Conservation (phyloP, 176 grass and related monocot genomes). For the Cymbopogon citratus region DNA sequence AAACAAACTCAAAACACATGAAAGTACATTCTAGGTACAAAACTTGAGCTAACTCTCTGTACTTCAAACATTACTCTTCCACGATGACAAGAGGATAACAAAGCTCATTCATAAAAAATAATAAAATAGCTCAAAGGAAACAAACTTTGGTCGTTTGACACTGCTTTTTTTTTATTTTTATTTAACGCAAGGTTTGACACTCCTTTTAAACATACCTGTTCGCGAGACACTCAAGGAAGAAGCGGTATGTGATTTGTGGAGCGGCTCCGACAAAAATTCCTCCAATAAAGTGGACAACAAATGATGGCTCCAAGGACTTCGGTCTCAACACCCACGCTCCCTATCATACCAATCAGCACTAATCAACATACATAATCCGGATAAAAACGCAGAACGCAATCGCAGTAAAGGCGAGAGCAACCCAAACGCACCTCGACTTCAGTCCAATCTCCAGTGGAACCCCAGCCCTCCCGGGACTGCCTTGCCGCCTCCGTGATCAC, state of each 20-base stretch:
- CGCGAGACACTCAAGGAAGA: slow-evolving; percentile 77
- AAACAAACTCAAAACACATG: background rate
- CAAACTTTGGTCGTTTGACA: background rate
- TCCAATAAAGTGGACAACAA: slow-evolving; percentile 81
- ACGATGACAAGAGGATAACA: background rate
- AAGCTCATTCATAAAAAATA: background rate
- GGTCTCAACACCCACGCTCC: slow-evolving; percentile 85
- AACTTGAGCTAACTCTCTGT: background rate
- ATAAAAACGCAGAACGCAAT: background rate
- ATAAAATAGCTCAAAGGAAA: background rate
- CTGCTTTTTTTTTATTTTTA: too few species aligned
- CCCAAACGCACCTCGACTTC: slow-evolving; percentile 68
- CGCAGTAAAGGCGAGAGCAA: background rate
- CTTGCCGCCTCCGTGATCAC: slow-evolving; percentile 90
- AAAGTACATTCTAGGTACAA: background rate
- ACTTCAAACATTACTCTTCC: background rate
- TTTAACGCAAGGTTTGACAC: background rate
- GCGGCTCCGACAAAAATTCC: slow-evolving; percentile 94
- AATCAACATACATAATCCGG: background rate
- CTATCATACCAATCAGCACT: slow-evolving; percentile 32
- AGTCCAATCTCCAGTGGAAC: slow-evolving; percentile 73
- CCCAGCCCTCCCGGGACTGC: slow-evolving; percentile 61
- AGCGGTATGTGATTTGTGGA: slow-evolving; percentile 86
- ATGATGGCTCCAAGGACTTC: slow-evolving; percentile 45
- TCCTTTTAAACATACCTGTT: slow-evolving; percentile 50